Base-by-base conservation (phyloP, 2,329 filamentous ascomycete species). In the Alternaria tenuissima region DNA sequence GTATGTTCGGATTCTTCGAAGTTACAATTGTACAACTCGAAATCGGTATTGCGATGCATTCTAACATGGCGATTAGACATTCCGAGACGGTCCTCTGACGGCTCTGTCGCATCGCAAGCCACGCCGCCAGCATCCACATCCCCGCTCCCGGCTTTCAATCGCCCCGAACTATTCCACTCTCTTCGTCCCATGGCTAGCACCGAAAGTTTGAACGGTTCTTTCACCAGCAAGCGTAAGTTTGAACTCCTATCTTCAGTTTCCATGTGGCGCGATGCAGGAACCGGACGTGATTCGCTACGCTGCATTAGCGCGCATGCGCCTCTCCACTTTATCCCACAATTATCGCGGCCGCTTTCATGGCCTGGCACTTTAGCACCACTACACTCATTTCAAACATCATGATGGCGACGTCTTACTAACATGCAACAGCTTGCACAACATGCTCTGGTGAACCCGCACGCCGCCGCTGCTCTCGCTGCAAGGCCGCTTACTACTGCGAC, bases 401-500 rank as follows among this genome's bases (percentile, higher is more conserved):
- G 46, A 9, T 48, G 26, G 16, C 34, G 6, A 36, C 41, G n/a
- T 64, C 58, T 32, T 42, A 20, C 63, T 65, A 46, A 55, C 38
- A 6, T 24, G 9, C 34, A 28, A 55, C 38, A 76, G 69, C 67
- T 63, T 72, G 68, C 53, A 61, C 71, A 20, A 70, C 70, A 49
- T 72, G 71, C 59, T 62, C 71, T 9, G 60, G 68, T 62, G 57
- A 68, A 34, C 53, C 55, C 22, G 70, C 70, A 5, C 66, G 65
- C 56, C 62, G 69, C 43, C 75, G 72, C 52, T 86, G 84, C 68
- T 79, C 80, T n/a, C 82, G 81, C 63, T 86, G 84, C 78, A 76
- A 75, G n/a, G 64, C 64, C 0, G 76, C 78, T 0, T 73, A 65
- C 26, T 87, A 87, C 73, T 88, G 85, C 78, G 83, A 82, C 42